Evolutionary conservation across 176 grass and related monocot genomes (phyloP).

Genomic region (Echinochloa phyllopogon): DNA sequence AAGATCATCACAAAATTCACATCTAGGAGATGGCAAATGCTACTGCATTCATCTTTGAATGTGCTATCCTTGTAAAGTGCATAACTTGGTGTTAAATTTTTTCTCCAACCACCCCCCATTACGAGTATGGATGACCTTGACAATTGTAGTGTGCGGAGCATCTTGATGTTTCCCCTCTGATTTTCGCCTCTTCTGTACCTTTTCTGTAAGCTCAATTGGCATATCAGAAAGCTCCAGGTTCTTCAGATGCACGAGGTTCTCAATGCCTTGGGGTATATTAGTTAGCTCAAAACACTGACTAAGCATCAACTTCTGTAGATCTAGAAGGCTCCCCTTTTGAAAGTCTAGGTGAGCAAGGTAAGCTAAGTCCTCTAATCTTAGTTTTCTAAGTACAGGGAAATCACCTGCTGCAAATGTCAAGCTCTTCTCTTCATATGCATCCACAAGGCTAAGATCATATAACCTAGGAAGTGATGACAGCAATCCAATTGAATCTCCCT

Average conservation of each 20-base stretch:
- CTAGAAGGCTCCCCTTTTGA: conserved; percentile 29
- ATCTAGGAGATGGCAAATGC: not conserved
- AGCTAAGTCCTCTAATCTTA: conserved; percentile 32
- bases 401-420: conserved; percentile 29
- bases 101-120: not conserved
- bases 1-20: not conserved
- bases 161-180: not conserved
- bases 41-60: not conserved
- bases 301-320: conserved; percentile 18
- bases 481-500: conserved; percentile 35
- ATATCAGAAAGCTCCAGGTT: conserved; percentile 44
- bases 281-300: conserved; percentile 38
- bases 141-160: not conserved
- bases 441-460: conserved; percentile 37
- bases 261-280: conserved; percentile 41
- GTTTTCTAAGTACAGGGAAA: conserved; percentile 31
- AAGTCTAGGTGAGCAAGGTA: conserved; percentile 47
- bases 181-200: not conserved
- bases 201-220: conserved; percentile 33
- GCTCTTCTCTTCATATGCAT: conserved; percentile 38
- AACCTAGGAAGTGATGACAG: conserved; percentile 40
- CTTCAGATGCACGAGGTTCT: conserved; percentile 41
- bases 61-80: not conserved
- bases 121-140: conserved; percentile 6
- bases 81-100: conserved; percentile 22